A percentile compares a stretch with the other conserved stretches of the same genome.
Conservation (phyloP, 345 rosid species). For the Toxicodendron radicans region DNA sequence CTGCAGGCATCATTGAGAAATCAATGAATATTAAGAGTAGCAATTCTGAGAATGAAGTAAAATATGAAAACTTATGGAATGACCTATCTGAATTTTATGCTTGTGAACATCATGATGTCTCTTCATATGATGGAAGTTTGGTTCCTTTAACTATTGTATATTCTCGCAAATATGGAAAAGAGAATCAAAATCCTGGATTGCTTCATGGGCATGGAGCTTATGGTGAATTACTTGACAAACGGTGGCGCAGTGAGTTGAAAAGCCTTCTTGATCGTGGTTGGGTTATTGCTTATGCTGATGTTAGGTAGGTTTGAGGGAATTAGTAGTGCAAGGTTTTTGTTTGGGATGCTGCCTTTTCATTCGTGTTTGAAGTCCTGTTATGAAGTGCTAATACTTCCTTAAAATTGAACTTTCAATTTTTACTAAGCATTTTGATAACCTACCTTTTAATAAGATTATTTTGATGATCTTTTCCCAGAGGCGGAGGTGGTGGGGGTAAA, state of each 20-base stretch:
- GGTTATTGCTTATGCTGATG: conserved; percentile 94
- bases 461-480: conserved; percentile 47
- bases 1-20: conserved; percentile 38
- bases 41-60: conserved; percentile 40
- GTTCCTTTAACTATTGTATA: conserved; percentile 81
- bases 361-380: conserved; percentile 7
- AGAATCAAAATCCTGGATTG: conserved; percentile 58
- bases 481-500: conserved; percentile 89
- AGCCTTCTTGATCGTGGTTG: conserved; percentile 99
- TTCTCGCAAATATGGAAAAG: conserved; percentile 50
- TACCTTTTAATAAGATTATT: conserved; percentile 11
- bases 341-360: conserved; percentile 5
- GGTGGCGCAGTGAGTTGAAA: conserved; percentile 90
- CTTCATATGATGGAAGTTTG: conserved; percentile 70
- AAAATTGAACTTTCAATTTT: neutral
- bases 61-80: conserved; percentile 74
- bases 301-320: conserved; percentile 54
- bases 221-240: conserved; percentile 86
- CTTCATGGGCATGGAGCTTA: conserved; percentile 97
- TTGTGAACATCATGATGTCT: conserved; percentile 65
- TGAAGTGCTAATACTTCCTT: neutral
- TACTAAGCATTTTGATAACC: conserved; percentile 1
- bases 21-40: conserved; percentile 34
- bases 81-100: conserved; percentile 88
- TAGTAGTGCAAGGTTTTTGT: neutral